phyloP scores from a whole-genome alignment of 805 yeast species.

The Saccharomyces kudriavzevii region DNA sequence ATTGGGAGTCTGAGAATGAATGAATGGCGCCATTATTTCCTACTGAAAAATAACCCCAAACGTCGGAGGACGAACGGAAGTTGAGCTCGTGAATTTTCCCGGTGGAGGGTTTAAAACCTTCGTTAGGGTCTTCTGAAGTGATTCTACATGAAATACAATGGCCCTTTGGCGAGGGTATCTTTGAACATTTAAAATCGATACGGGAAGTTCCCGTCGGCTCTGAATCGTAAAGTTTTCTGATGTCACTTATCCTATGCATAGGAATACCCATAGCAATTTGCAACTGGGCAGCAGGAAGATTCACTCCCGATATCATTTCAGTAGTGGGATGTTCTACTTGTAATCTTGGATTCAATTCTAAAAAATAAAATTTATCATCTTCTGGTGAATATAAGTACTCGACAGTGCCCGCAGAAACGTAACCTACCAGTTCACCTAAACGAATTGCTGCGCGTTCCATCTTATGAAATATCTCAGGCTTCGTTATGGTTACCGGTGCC shows the following conservation, averaged over 20 bases:
- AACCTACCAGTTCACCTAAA: conserved; percentile 93
- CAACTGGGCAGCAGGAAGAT: conserved; percentile 95
- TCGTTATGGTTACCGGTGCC: conserved; percentile 96
- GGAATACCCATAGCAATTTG: conserved; percentile 99
- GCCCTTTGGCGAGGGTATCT: conserved; percentile 92
- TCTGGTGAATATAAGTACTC: conserved; percentile 92
- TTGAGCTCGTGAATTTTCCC: conserved; percentile 94
- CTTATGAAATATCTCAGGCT: conserved; percentile 68
- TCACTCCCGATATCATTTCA: conserved; percentile 98
- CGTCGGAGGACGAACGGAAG: conserved; percentile 93
- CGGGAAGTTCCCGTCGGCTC: conserved; percentile 88
- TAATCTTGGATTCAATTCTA: conserved; percentile 95
- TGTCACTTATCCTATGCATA: conserved; percentile 87
- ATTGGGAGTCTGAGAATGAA: conserved; percentile 96
- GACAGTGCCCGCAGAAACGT: conserved; percentile 98
- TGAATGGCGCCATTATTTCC: conserved; percentile 95
- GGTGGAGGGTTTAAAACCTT: conserved; percentile 97
- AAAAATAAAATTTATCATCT: conserved; percentile 90
- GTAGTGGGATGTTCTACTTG: conserved; percentile 99
- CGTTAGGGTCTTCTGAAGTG: conserved; percentile 98
- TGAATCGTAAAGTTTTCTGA: conserved; percentile 86
- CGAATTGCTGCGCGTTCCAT: conserved; percentile 98
- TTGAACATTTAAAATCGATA: conserved; percentile 82
- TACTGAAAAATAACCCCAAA: conserved; percentile 99
- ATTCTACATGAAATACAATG: conserved; percentile 99